phyloP scores from a whole-genome alignment of 371 early-diverging fungal species.

The Coemansia sp. region DNA sequence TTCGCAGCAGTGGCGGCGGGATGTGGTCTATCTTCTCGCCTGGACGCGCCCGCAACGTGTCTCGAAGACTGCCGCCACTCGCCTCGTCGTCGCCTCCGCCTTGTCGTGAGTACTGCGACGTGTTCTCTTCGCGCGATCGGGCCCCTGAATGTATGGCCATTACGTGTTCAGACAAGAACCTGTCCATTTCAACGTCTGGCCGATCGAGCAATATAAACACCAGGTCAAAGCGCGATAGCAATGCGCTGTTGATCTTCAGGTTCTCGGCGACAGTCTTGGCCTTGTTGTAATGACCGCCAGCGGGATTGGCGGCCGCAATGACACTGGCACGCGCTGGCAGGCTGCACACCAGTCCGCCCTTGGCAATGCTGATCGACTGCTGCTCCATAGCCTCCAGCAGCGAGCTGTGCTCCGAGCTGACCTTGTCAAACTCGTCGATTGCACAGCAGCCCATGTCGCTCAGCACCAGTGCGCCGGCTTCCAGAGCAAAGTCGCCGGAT shows the following conservation, averaged over 20 bases:
- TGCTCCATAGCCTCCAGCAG: conserved; percentile 77
- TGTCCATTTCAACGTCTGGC: conserved; percentile 62
- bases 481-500: conserved; percentile 75
- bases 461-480: conserved; percentile 70
- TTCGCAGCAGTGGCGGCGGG: conserved; percentile 61
- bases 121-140: neutral
- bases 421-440: conserved; percentile 70
- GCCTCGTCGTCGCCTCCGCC: conserved; percentile 5
- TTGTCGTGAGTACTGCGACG: neutral
- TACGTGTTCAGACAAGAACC: conserved; percentile 63
- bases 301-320: conserved; percentile 67
- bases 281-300: conserved; percentile 60
- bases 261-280: conserved; percentile 74
- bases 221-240: conserved; percentile 67
- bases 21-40: conserved; percentile 58
- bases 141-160: conserved; percentile 55
- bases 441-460: conserved; percentile 66
- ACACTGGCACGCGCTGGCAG: conserved; percentile 66
- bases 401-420: conserved; percentile 56
- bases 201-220: conserved; percentile 61
- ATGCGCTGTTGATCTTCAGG: conserved; percentile 63
- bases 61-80: conserved; percentile 9
- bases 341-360: conserved; percentile 74
- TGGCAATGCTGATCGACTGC: conserved; percentile 66
- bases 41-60: conserved; percentile 50